A percentile compares a stretch with the other conserved stretches of the same genome.
phyloP scores from a whole-genome alignment of 2,329 filamentous ascomycete genomes.

The Colletotrichum cuscutae region DNA sequence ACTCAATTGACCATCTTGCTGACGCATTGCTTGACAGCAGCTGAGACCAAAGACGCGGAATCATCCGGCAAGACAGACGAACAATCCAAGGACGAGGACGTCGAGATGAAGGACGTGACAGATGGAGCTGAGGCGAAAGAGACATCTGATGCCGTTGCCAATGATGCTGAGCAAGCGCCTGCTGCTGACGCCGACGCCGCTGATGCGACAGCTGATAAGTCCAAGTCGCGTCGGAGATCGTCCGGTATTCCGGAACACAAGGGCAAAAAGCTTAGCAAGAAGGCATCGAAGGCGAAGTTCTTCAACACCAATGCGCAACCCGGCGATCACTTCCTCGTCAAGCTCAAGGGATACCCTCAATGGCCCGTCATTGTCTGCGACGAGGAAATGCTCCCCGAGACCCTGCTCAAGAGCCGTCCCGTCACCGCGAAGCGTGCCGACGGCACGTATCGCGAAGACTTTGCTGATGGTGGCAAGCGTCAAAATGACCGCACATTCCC shows the following conservation, averaged over 20 bases:
- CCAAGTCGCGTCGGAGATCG: constrained; percentile 78
- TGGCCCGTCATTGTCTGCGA: constrained; percentile 97
- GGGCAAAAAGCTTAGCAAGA: constrained; percentile 85
- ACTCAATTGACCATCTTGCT: constrained; percentile 33
- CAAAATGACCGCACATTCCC: constrained; percentile 87
- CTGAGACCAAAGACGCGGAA: constrained; percentile 43
- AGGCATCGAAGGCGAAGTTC: constrained; percentile 79
- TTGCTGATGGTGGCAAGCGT: constrained; percentile 87
- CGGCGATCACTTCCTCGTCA: constrained; percentile 91
- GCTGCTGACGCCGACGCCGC: constrained; percentile 41
- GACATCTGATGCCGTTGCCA: constrained; percentile 41
- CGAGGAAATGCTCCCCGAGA: constrained; percentile 89
- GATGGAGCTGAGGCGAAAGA: constrained; percentile 56
- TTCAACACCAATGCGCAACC: constrained; percentile 84
- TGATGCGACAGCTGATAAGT: constrained; percentile 49
- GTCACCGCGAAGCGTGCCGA: constrained; percentile 85
- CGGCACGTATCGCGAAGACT: constrained; percentile 88
- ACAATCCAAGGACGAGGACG: constrained; percentile 49
- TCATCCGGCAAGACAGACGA: constrained; percentile 44
- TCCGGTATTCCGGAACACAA: constrained; percentile 72
- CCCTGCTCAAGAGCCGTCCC: constrained; percentile 80
- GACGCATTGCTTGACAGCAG: constrained; percentile 3
- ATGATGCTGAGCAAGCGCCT: constrained; percentile 37
- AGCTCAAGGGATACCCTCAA: constrained; percentile 92
- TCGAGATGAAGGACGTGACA: constrained; percentile 79